Evolutionary conservation across 164 flowering plant species (phyloP), one percentile per base, ranked within the genome.

Genomic region (Vitis cinerea): DNA sequence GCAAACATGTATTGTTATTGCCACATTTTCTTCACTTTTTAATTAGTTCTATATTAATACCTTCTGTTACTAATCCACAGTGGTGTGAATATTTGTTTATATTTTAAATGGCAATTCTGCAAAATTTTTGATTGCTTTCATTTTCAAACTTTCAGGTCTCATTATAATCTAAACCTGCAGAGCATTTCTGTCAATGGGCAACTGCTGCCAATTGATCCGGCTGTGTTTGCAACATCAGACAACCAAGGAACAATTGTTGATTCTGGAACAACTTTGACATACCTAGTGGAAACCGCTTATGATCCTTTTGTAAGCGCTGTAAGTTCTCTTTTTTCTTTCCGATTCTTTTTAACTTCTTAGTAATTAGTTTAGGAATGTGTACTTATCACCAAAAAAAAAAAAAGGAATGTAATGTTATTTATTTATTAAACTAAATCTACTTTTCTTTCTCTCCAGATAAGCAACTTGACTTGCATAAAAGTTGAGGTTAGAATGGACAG

Each of bases 171-270:
- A 69, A 31, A 80, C 66, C 79, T 88, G 65, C 89, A 81, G 69
- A 86, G 90, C 81, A 88, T 88, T 66, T 69, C 87, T 69, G 85
- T 88, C 64, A 80, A 83, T 80, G 90, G 88, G 71, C 85, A 86
- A 59, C 27, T 79, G 61, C 59, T 88, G 71, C 75, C 84, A 65
- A 78, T 83, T 67, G 83, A 86, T 74, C 80, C 82, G 57, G 64
- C 79, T 66, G 87, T 70, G 15, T 88, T 88, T 81, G 80, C 85
- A 23, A 82, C 90, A 27, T 81, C 89, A 54, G 75, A 52, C 73
- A 81, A 72, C 72, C 79, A 72, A 57, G 93, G 89, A 67, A 88
- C 93, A 37, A 86, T 88, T 65, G 72, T 88, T 60, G 93, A 88
- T 65, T 78, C 93, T 47, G 93, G 93, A 74, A 86, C 93, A 68